A percentile compares a stretch with the other conserved stretches of the same genome.
Evolutionary conservation across 306 rosid species (phyloP).

Genomic region (Corylus avellana): DNA sequence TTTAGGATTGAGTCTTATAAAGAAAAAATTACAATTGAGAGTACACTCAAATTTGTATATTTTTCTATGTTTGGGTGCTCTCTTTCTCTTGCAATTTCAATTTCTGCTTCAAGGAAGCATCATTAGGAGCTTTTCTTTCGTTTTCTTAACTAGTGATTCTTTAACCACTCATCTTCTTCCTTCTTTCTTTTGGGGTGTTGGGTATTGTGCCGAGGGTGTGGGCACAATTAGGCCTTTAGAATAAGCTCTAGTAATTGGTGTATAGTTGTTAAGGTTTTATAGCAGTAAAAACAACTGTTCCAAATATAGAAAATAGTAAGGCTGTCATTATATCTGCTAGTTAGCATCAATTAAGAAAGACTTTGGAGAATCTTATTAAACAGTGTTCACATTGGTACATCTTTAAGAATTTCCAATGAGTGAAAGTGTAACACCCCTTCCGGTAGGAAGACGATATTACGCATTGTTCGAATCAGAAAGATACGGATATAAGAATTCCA

Average conservation of each 20-base stretch:
- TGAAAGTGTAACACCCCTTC: too few relatives aligned
- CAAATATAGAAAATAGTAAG: background rate
- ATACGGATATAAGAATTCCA: too few relatives aligned
- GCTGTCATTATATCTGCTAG: background rate
- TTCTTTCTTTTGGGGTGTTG: background rate
- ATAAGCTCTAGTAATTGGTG: background rate
- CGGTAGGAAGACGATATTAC: too few relatives aligned
- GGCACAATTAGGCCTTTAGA: background rate
- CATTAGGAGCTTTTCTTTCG: slow-evolving; percentile 13
- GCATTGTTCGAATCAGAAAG: too few relatives aligned
- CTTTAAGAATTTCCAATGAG: background rate
- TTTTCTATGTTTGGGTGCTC: too few relatives aligned
- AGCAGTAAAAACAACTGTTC: background rate
- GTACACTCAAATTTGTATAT: too few relatives aligned
- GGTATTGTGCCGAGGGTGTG: background rate
- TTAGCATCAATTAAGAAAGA: background rate
- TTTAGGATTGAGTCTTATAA: background rate
- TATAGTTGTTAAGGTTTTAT: background rate
- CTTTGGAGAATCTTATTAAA: background rate
- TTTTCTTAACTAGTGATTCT: slow-evolving; percentile 3
- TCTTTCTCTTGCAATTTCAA: too few relatives aligned
- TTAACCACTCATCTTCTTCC: background rate
- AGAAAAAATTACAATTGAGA: background rate
- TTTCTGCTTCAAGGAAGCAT: background rate
- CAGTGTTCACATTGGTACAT: background rate